Conservation (phyloP, 352 stramenopile species). For the Globisporangium acanthophoron region DNA sequence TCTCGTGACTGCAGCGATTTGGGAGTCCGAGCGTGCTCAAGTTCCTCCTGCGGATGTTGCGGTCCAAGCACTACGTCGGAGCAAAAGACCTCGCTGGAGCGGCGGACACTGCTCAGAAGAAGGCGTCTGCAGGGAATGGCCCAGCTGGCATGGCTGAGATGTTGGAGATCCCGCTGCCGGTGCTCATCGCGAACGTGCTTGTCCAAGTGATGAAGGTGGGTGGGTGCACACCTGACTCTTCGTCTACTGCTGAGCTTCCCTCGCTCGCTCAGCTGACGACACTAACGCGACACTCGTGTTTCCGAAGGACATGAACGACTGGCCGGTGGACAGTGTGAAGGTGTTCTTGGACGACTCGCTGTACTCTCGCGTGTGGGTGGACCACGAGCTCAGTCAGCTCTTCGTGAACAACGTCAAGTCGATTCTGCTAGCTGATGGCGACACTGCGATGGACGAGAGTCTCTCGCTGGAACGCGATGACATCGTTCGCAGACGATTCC, state of each 20-base stretch:
- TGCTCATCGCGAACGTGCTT: conserved; percentile 69
- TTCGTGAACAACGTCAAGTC: conserved; percentile 84
- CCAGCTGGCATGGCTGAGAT: conserved; percentile 22
- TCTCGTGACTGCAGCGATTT: conserved; percentile 30
- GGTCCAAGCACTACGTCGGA: conserved; percentile 76
- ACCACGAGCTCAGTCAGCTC: conserved; percentile 69
- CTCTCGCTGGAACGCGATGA: conserved; percentile 8
- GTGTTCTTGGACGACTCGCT: conserved; percentile 85
- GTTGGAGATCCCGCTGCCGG: conserved; percentile 54
- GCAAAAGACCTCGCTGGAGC: conserved; percentile 24
- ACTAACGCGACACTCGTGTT: background rate
- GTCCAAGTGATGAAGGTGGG: conserved; percentile 58
- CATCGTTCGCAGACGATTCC: conserved; percentile 43
- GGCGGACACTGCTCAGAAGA: conserved; percentile 17
- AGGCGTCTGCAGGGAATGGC: conserved; percentile 1
- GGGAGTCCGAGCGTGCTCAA: conserved; percentile 54
- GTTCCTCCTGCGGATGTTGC: conserved; percentile 67
- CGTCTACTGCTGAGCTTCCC: background rate
- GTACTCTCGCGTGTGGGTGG: conserved; percentile 74
- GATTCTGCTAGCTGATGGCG: conserved; percentile 25
- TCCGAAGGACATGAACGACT: conserved; percentile 35
- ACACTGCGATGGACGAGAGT: background rate
- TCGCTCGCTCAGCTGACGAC: background rate
- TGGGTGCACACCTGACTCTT: background rate
- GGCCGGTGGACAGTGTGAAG: conserved; percentile 80